phyloP scores from a whole-genome alignment of 129 eudicot species.

The Tanacetum coccineum region DNA sequence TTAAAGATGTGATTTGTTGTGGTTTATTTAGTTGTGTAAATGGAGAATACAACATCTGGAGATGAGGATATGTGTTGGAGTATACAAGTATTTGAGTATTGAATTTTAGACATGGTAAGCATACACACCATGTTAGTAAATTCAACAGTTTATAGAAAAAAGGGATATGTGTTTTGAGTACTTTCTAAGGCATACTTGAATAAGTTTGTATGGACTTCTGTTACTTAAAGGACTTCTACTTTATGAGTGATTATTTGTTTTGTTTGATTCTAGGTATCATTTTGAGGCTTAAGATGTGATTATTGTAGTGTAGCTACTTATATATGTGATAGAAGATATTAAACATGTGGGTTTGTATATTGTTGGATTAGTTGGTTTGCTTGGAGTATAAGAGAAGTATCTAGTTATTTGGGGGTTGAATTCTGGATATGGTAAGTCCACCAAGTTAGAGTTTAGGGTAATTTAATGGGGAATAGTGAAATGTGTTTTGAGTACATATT shows the following conservation, averaged over 20 bases:
- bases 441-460: neutral
- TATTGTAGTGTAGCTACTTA: neutral
- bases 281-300: neutral
- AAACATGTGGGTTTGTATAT: conserved; percentile 16
- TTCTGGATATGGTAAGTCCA: conserved; percentile 10
- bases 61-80: too few species aligned
- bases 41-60: neutral
- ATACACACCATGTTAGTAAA: too few species aligned
- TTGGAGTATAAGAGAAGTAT: neutral
- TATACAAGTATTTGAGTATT: too few species aligned
- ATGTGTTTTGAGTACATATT: neutral
- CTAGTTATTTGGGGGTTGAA: conserved; percentile 10
- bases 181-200: too few species aligned
- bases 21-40: neutral
- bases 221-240: too few species aligned
- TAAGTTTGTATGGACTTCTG: too few species aligned
- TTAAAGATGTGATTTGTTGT: neutral
- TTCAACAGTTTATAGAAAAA: neutral
- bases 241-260: neutral
- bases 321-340: neutral
- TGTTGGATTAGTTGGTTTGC: conserved; percentile 7
- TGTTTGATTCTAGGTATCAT: neutral
- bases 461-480: neutral
- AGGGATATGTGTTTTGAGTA: neutral
- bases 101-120: too few species aligned